Base-by-base conservation (phyloP, 768 basidiomycete species). In the Mycena maculata region DNA sequence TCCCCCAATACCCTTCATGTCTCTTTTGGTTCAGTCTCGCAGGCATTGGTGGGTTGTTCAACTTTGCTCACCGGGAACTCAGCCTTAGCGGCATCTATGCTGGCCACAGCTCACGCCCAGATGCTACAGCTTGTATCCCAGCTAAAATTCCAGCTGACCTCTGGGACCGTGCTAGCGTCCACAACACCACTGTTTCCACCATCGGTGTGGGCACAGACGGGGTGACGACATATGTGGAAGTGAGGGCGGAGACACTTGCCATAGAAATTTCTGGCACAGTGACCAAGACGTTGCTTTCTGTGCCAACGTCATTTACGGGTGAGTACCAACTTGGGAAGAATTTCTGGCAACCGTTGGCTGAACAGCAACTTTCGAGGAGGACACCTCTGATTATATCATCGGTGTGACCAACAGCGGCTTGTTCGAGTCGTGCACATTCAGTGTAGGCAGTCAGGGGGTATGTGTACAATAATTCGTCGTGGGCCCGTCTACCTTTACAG, bases 201-300 rank as follows among this genome's bases (percentile, higher is more conserved):
- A 49, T 65, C 2, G 64, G 64, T 13, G 64, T 65, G 18, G 64
- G 57, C 18, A 49, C 64, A 36, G 64, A 65, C 31, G 64, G 64
- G 48, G 53, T 58, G 49, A 65, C 64, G 2, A 65, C 64, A 5
- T 65, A 65, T 36, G 20, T 65, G 28, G 39, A 44, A 23, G 56
- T 65, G 7, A 57, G 56, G 25, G 64, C 64, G 23, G 64, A 65
- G 23, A 65, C 64, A 11, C 57, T 65, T 25, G 64, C 56, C 6
- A 22, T 60, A n/a, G 57, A 65, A 30, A 52, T 58, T 22, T 65
- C 48, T 10, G 64, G 64, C 33, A 54, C 48, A 5, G 27, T 52
- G 27, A 65, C 64, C 23, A 15, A 25, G 30, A 66, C 57, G 20
- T 18, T 60, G 3, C 42, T 60, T 50, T 36, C 57, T 18, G 36